Evolutionary conservation across 2,329 filamentous ascomycete species (phyloP).

Genomic region (Lithohypha guttulata): DNA sequence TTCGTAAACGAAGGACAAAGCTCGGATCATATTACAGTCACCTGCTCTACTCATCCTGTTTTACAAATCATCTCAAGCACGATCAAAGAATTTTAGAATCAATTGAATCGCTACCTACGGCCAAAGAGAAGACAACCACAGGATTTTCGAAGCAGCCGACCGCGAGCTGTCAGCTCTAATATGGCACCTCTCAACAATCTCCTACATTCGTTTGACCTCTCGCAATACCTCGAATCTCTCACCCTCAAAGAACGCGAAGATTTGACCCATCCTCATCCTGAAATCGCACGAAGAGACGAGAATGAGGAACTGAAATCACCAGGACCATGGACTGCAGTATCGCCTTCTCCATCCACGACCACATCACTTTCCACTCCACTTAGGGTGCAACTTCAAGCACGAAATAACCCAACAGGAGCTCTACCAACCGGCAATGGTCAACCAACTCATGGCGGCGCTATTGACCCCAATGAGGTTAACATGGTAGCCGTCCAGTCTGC

Average conservation of each 20-base stretch:
- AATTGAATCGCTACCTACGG: no score
- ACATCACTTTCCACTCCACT: background rate
- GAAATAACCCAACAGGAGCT: conserved; percentile 19
- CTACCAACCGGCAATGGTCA: no score
- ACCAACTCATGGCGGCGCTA: conserved; percentile 25
- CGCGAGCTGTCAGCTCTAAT: background rate
- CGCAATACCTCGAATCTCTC: conserved; percentile 3
- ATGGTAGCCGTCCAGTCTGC: conserved; percentile 64
- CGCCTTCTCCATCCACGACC: background rate
- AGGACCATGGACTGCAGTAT: background rate
- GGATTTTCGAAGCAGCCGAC: no score
- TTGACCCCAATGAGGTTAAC: conserved; percentile 34
- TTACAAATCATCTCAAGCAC: no score
- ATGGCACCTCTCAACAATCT: conserved; percentile 5
- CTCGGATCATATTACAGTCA: no score
- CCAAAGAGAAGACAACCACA: no score
- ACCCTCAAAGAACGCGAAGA: conserved; percentile 5
- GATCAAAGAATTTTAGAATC: no score
- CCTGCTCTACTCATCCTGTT: no score
- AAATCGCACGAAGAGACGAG: conserved; percentile 1
- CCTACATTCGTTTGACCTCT: conserved; percentile 3
- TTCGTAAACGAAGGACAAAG: no score
- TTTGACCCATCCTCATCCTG: conserved; percentile 4
- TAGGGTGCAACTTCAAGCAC: conserved; percentile 20
- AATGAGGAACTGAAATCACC: background rate